phyloP scores from a whole-genome alignment of 139 green algal genomes.

The Desmodesmus armatus region DNA sequence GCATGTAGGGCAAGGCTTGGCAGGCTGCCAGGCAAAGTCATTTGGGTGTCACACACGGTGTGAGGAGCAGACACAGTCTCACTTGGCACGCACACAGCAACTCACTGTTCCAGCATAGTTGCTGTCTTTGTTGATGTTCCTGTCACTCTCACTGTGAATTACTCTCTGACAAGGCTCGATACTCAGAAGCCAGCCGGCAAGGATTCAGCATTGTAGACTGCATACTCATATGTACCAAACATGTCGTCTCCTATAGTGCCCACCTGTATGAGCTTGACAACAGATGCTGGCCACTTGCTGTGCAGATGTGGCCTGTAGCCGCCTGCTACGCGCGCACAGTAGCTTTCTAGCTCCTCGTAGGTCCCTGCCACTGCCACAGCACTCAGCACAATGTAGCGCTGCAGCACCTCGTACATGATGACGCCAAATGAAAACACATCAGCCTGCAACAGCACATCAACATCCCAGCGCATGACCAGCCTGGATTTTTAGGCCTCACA shows the following conservation, averaged over 20 bases:
- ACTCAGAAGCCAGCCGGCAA: no score
- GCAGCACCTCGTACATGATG: constrained; percentile 42
- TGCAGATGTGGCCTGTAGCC: constrained; percentile 36
- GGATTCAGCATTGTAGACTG: no score
- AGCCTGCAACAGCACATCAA: not conserved
- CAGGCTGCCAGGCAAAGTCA: no score
- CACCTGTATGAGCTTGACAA: constrained; percentile 32
- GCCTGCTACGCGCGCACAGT: constrained; percentile 19
- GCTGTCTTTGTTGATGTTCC: no score
- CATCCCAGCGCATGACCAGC: not conserved
- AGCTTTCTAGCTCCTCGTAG: constrained; percentile 42
- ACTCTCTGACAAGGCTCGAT: no score
- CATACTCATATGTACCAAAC: no score
- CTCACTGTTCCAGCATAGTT: no score
- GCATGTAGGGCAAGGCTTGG: not conserved
- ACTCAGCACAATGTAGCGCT: constrained; percentile 39
- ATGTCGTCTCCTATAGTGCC: no score
- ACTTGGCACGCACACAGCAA: no score
- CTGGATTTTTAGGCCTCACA: not conserved
- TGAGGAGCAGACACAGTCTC: no score
- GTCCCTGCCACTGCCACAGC: constrained; percentile 23
- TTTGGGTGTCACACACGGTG: no score
- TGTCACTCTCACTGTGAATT: no score
- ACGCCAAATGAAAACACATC: constrained; percentile 45
- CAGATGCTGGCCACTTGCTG: not conserved